phyloP scores from a whole-genome alignment of 140 eudicot species.

The Cichorium intybus region DNA sequence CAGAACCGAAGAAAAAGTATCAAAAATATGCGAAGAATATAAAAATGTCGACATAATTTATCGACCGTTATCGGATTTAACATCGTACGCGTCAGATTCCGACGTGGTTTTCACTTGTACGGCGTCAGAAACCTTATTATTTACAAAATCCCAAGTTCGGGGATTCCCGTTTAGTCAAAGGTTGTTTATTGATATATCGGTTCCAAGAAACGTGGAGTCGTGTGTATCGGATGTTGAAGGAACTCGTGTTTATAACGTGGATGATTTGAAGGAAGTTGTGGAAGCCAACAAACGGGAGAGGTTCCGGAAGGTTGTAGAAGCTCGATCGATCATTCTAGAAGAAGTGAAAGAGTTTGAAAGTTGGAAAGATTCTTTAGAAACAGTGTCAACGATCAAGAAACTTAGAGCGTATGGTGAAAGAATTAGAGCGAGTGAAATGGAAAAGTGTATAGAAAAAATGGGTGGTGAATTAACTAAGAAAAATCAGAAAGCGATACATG shows the following conservation, averaged over 20 bases:
- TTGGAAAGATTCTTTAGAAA: constrained; percentile 85
- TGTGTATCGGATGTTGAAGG: constrained; percentile 52
- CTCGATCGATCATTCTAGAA: constrained; percentile 55
- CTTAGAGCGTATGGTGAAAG: constrained; percentile 70
- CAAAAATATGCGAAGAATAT: constrained; percentile 51
- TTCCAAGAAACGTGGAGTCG: constrained; percentile 82
- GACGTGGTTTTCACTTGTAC: constrained; percentile 77
- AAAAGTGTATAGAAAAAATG: constrained; percentile 66
- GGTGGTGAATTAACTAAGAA: constrained; percentile 52
- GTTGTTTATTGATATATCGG: constrained; percentile 76
- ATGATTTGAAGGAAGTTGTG: constrained; percentile 81
- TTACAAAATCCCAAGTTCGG: constrained; percentile 57
- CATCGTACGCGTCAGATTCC: constrained; percentile 57
- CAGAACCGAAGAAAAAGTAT: constrained; percentile 70
- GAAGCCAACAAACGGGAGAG: constrained; percentile 73
- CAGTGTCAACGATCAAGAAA: constrained; percentile 86
- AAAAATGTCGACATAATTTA: constrained; percentile 63
- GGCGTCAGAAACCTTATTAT: constrained; percentile 58
- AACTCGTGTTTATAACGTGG: constrained; percentile 69
- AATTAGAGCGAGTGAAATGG: constrained; percentile 67
- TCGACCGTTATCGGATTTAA: constrained; percentile 51
- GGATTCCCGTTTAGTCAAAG: constrained; percentile 40
- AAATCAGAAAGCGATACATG: constrained; percentile 58
- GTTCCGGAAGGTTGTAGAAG: constrained; percentile 67
- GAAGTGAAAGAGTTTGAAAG: constrained; percentile 71